These are phyloP conservation scores for Cutaneotrichosporon mucoides DNA, from an alignment of 1,284 basidiomycete genomes.

Conservation along the genomic window DNA sequence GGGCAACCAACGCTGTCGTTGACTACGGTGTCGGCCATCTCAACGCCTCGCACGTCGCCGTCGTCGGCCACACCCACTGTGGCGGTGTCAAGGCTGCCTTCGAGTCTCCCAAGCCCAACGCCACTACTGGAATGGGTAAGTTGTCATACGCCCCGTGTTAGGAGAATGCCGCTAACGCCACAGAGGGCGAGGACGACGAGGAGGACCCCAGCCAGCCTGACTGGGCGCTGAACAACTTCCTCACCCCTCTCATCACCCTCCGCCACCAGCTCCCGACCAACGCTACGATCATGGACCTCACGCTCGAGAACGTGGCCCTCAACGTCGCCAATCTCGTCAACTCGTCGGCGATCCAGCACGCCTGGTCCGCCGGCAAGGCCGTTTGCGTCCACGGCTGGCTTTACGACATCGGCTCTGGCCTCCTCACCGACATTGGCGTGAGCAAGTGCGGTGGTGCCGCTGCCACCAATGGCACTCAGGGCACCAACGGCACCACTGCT, in stretches of 20 bases:
- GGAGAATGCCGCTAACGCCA: neutral
- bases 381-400: conserved; percentile 78
- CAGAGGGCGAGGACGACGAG: conserved; percentile 10
- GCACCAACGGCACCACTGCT: too few relatives aligned
- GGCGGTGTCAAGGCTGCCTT: conserved; percentile 68
- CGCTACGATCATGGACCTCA: conserved; percentile 56
- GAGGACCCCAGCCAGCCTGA: conserved; percentile 57
- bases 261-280: conserved; percentile 55
- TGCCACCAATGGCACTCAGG: neutral
- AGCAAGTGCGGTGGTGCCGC: conserved; percentile 1
- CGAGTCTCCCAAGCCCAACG: conserved; percentile 25
- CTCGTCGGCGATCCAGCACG: conserved; percentile 55
- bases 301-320: conserved; percentile 69
- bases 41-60: conserved; percentile 76
- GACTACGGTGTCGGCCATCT: conserved; percentile 73
- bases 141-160: neutral
- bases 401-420: conserved; percentile 68
- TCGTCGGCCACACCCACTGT: conserved; percentile 77
- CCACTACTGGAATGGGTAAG: neutral
- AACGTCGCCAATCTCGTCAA: conserved; percentile 68
- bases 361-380: conserved; percentile 63
- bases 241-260: conserved; percentile 63
- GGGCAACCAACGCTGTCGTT: conserved; percentile 71
- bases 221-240: conserved; percentile 61
- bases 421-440: conserved; percentile 66